These are phyloP conservation scores for Juglanconis juglandina DNA, from an alignment of 2,329 filamentous ascomycete genomes.

Conservation along the genomic window DNA sequence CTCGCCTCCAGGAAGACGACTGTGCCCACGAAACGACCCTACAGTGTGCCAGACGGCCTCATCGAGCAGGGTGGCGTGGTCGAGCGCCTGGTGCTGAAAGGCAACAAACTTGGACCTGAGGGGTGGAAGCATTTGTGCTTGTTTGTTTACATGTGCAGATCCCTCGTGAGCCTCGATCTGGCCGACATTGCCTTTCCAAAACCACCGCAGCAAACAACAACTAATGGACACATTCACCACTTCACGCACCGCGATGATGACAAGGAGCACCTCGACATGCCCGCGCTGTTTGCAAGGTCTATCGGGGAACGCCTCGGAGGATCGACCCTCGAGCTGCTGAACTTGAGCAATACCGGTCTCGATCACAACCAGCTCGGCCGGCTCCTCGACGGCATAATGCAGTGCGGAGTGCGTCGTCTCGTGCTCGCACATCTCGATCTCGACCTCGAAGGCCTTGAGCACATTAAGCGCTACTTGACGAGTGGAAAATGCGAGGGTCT, in stretches of 20 bases:
- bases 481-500: slow-evolving; percentile 80
- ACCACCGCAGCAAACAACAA: slow-evolving; percentile 22
- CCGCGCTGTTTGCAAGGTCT: slow-evolving; percentile 68
- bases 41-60: slow-evolving; percentile 33
- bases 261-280: slow-evolving; percentile 44
- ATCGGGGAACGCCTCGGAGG: slow-evolving; percentile 75
- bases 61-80: slow-evolving; percentile 67
- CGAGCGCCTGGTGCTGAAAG: slow-evolving; percentile 82
- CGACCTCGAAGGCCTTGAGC: slow-evolving; percentile 67
- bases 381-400: slow-evolving; percentile 77
- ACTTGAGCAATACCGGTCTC: slow-evolving; percentile 75
- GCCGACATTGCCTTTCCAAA: slow-evolving; percentile 77
- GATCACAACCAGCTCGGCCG: slow-evolving; percentile 67
- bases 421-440: slow-evolving; percentile 82
- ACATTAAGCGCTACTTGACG: slow-evolving; percentile 73
- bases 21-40: slow-evolving; percentile 40
- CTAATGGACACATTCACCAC: slow-evolving; percentile 23
- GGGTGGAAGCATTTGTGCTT: slow-evolving; percentile 90
- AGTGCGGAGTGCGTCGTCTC: slow-evolving; percentile 73
- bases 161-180: slow-evolving; percentile 80
- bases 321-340: slow-evolving; percentile 73
- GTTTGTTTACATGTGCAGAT: slow-evolving; percentile 86
- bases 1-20: slow-evolving; percentile 70
- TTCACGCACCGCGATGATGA: slow-evolving; percentile 23
- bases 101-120: slow-evolving; percentile 82